Conservation (phyloP, 2,329 filamentous ascomycete species). For the Rhynchosporium agropyri region DNA sequence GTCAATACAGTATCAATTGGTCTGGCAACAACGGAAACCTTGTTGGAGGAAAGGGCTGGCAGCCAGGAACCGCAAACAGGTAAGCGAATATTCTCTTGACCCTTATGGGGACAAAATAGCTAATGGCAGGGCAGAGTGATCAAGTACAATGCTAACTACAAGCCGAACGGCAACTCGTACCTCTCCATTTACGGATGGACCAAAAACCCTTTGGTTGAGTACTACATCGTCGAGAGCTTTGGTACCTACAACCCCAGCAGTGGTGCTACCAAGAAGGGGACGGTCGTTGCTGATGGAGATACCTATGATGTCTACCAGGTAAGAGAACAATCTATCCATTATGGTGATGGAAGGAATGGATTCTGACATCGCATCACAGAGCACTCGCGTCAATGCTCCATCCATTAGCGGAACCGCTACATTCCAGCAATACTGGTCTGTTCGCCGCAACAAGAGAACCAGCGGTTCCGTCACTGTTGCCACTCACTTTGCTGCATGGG, state of each 20-base stretch:
- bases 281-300: slow-evolving; percentile 55
- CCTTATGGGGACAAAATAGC: background rate
- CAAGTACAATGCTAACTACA: slow-evolving; percentile 48
- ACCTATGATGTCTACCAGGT: slow-evolving; percentile 50
- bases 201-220: slow-evolving; percentile 32
- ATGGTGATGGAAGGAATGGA: background rate
- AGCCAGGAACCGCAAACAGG: slow-evolving; percentile 42
- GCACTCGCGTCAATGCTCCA: slow-evolving; percentile 43
- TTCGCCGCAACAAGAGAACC: slow-evolving; percentile 53
- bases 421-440: slow-evolving; percentile 58
- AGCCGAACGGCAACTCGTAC: slow-evolving; percentile 50
- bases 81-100: slow-evolving; percentile 14
- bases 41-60: slow-evolving; percentile 55
- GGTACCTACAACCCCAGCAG: slow-evolving; percentile 54
- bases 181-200: slow-evolving; percentile 62
- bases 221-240: slow-evolving; percentile 60
- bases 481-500: slow-evolving; percentile 59
- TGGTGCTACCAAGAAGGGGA: slow-evolving; percentile 52
- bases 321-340: background rate
- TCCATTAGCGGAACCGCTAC: slow-evolving; percentile 54
- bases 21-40: slow-evolving; percentile 47
- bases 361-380: slow-evolving; percentile 24
- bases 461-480: slow-evolving; percentile 53
- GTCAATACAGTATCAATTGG: slow-evolving; percentile 55
- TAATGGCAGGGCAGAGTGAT: slow-evolving; percentile 39